A percentile compares a stretch with the other conserved stretches of the same genome.
phyloP scores from a whole-genome alignment of 192 early-diverging fungal species.

The Backusella tarrabulga region DNA sequence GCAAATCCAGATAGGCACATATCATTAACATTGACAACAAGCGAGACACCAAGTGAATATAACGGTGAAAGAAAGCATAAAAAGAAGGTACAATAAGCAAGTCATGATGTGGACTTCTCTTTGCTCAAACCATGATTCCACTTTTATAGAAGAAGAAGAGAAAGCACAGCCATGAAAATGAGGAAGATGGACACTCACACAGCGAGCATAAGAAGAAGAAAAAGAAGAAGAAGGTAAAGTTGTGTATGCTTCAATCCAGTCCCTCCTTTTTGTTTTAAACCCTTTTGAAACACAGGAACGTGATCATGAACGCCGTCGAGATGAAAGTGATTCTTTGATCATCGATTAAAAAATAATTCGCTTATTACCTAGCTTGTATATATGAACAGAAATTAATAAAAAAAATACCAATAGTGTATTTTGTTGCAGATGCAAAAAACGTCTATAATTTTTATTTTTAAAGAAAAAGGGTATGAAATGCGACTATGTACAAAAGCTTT shows the following conservation, averaged over 20 bases:
- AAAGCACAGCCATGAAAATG: slow-evolving; percentile 37
- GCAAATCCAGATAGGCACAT: not conserved
- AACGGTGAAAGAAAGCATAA: slow-evolving; percentile 32
- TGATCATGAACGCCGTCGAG: slow-evolving; percentile 13
- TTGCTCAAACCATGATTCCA: not conserved
- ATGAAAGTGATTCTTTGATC: slow-evolving; percentile 14
- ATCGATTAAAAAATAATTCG: not conserved
- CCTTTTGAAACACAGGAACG: slow-evolving; percentile 10
- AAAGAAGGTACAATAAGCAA: slow-evolving; percentile 32
- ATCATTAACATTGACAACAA: not conserved
- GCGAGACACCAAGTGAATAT: slow-evolving; percentile 9
- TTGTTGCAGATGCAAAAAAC: not conserved
- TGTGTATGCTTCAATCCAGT: slow-evolving; percentile 4
- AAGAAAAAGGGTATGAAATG: not conserved
- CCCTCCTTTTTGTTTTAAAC: not conserved
- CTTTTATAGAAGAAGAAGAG: slow-evolving; percentile 35
- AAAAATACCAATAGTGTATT: not conserved
- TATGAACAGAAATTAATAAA: not conserved
- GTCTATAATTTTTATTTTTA: not conserved
- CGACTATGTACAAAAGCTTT: not conserved
- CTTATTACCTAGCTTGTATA: not conserved
- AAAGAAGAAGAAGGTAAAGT: slow-evolving; percentile 39
- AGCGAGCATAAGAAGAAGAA: slow-evolving; percentile 41
- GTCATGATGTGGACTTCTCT: not conserved
- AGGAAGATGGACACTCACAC: slow-evolving; percentile 30